Evolutionary conservation across 179 eudicot genomes (phyloP).

Genomic region (Gypsophila paniculata): DNA sequence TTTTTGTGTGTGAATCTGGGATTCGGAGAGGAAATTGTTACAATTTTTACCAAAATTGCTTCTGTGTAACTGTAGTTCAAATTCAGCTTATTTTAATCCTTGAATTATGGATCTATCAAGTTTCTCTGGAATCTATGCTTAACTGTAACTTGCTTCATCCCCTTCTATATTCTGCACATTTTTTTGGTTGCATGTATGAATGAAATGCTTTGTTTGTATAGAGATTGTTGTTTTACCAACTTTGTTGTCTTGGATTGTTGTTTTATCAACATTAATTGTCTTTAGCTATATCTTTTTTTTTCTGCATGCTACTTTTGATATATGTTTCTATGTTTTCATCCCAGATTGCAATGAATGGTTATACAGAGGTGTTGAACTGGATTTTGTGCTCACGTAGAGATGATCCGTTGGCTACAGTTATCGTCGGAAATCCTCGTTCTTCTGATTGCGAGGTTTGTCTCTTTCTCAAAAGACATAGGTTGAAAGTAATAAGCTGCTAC

Average conservation of each 20-base stretch:
- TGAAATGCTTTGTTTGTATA: background rate
- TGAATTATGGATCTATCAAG: background rate
- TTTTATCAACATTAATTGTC: no score
- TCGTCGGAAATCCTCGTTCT: slow-evolving; percentile 83
- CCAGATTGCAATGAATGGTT: slow-evolving; percentile 87
- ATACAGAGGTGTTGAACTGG: slow-evolving; percentile 78
- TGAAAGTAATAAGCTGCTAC: no score
- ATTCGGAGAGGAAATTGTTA: no score
- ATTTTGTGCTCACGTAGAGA: slow-evolving; percentile 79
- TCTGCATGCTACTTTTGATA: background rate
- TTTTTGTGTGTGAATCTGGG: no score
- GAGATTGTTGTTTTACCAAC: background rate
- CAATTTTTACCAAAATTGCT: no score
- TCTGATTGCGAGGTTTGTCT: slow-evolving; percentile 90
- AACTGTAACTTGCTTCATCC: no score
- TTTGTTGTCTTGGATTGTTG: background rate
- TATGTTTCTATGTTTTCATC: background rate
- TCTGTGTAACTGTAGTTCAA: no score
- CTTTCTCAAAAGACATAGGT: slow-evolving; percentile 4
- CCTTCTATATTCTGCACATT: no score
- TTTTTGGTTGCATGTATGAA: background rate
- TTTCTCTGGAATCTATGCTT: background rate
- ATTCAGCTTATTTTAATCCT: no score
- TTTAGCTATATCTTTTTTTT: background rate
- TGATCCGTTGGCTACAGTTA: slow-evolving; percentile 68